Conservation (phyloP, 2,329 filamentous ascomycete genomes). For the Tolypocladium capitatum region DNA sequence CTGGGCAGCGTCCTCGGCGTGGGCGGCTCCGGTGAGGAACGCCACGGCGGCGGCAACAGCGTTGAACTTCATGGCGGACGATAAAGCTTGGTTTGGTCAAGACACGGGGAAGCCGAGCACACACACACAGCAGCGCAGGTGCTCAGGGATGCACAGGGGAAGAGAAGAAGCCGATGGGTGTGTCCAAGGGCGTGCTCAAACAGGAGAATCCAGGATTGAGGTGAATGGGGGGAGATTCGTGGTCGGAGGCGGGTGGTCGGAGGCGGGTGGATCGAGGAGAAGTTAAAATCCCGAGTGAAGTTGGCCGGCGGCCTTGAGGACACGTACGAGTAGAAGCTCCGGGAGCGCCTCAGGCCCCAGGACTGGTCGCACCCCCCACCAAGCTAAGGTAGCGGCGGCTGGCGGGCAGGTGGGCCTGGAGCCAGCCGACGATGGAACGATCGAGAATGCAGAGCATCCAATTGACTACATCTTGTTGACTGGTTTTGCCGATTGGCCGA, state of each 20-base stretch:
- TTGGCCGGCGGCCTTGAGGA: conserved; percentile 14
- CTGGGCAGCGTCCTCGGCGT: conserved; percentile 50
- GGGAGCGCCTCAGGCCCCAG: conserved; percentile 2
- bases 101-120: conserved; percentile 5
- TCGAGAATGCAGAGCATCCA: not conserved
- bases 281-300: conserved; percentile 1
- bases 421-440: not conserved
- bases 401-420: not conserved
- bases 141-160: conserved; percentile 5
- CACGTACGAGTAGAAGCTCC: conserved; percentile 23
- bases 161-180: conserved; percentile 5
- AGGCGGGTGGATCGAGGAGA: not conserved
- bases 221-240: not conserved
- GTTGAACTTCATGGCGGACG: conserved; percentile 67
- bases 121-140: conserved; percentile 12
- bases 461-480: not conserved
- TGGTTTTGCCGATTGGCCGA: not conserved
- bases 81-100: not conserved
- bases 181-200: conserved; percentile 16
- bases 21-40: conserved; percentile 54
- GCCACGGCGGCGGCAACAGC: conserved; percentile 62
- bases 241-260: not conserved
- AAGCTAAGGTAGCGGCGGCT: not conserved
- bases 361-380: too few species aligned
- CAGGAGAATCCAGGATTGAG: conserved; percentile 4